Evolutionary conservation across 768 basidiomycete species (phyloP).

Genomic region (Phallus indusiatus): DNA sequence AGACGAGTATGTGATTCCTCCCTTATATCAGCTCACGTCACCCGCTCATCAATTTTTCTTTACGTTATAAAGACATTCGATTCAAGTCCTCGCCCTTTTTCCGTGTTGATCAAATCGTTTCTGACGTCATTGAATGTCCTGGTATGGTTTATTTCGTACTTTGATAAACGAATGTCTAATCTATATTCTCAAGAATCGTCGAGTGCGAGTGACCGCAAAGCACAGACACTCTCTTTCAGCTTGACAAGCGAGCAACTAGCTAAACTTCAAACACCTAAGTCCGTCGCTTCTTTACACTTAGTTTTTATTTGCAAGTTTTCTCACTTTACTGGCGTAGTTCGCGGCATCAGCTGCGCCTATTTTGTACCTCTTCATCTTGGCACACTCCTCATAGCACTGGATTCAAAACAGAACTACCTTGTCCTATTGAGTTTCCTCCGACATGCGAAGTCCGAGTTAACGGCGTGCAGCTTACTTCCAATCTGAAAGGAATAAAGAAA

Average conservation of each 20-base stretch:
- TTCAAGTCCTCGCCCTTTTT: constrained; percentile 82
- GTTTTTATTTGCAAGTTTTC: not conserved
- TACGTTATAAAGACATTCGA: constrained; percentile 41
- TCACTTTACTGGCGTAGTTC: constrained; percentile 28
- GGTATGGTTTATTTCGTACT: constrained; percentile 30
- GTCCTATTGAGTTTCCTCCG: constrained; percentile 84
- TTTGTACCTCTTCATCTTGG: constrained; percentile 79
- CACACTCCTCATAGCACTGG: constrained; percentile 40
- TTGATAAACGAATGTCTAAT: not conserved
- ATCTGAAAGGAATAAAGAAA: constrained; percentile 88
- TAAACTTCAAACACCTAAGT: constrained; percentile 54
- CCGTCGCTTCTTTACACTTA: constrained; percentile 13
- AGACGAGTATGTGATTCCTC: not conserved
- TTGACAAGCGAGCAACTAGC: constrained; percentile 53
- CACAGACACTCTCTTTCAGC: constrained; percentile 51
- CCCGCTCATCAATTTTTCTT: not conserved
- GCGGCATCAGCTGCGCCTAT: constrained; percentile 74
- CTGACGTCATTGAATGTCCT: constrained; percentile 64
- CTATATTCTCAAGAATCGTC: constrained; percentile 48
- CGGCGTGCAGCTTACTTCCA: constrained; percentile 53
- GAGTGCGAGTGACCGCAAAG: constrained; percentile 67
- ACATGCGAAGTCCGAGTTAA: constrained; percentile 91
- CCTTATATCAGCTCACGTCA: constrained; percentile 1
- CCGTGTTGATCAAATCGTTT: constrained; percentile 54
- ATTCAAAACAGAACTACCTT: constrained; percentile 48